Evolutionary conservation across 192 early-diverging fungal species (phyloP).

Genomic region (Dimargaris xerosporica): DNA sequence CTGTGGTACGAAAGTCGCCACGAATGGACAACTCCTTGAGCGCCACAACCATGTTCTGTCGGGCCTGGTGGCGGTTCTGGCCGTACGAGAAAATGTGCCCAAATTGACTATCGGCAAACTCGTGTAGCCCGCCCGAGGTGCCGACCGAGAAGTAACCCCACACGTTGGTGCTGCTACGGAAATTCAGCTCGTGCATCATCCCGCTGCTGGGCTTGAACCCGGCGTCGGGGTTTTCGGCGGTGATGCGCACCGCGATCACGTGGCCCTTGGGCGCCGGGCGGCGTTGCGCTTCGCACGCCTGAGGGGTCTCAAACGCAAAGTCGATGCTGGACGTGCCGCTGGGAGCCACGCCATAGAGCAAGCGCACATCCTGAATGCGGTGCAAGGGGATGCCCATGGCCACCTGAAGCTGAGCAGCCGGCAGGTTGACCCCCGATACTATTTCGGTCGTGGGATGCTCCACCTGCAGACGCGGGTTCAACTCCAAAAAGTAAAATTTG

Average conservation of each 20-base stretch:
- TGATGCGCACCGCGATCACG: conserved; percentile 96
- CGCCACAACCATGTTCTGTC: conserved; percentile 94
- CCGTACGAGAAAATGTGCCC: conserved; percentile 98
- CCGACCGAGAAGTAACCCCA: conserved; percentile 99
- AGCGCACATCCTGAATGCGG: conserved; percentile 33
- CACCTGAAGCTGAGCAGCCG: conserved; percentile 87
- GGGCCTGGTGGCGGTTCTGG: conserved; percentile 76
- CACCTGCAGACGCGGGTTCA: conserved; percentile 96
- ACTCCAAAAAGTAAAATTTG: conserved; percentile 95
- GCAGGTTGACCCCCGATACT: conserved; percentile 88
- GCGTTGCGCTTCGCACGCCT: conserved; percentile 69
- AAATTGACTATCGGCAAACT: conserved; percentile 99
- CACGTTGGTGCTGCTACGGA: conserved; percentile 86
- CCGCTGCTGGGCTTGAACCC: conserved; percentile 97
- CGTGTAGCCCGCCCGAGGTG: conserved; percentile 88
- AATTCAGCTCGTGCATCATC: conserved; percentile 94
- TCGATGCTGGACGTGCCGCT: conserved; percentile 60
- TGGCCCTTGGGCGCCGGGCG: conserved; percentile 90
- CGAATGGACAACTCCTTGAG: conserved; percentile 96
- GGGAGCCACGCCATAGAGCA: too few relatives aligned
- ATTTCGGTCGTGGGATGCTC: conserved; percentile 98
- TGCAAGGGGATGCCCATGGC: conserved; percentile 83
- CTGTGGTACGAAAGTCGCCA: conserved; percentile 95
- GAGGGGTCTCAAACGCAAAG: conserved; percentile 87
- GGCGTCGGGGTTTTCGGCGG: conserved; percentile 97